phyloP scores from a whole-genome alignment of 352 stramenopile genomes.

The Saprolegnia parasitica region DNA sequence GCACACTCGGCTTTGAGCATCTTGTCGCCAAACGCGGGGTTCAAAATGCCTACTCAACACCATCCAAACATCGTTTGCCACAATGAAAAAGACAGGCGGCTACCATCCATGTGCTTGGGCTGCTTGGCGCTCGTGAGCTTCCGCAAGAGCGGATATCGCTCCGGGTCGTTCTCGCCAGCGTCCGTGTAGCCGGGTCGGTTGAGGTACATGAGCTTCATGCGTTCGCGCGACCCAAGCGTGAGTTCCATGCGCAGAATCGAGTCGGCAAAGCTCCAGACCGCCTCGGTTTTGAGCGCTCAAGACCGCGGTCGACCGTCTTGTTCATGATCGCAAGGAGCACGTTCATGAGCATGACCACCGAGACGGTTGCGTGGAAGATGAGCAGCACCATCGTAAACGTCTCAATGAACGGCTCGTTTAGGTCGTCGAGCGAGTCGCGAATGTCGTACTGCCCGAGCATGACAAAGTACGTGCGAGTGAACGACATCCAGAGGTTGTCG shows the following conservation, averaged over 20 bases:
- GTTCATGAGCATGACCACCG: conserved; percentile 18
- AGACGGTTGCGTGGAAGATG: conserved; percentile 18
- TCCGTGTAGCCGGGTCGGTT: conserved; percentile 10
- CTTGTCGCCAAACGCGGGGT: conserved; percentile 24
- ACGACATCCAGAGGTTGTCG: conserved; percentile 10
- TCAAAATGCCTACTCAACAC: conserved; percentile 14
- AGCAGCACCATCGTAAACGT: conserved; percentile 12
- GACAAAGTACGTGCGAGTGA: conserved; percentile 26
- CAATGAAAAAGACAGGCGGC: not conserved
- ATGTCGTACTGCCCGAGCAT: conserved; percentile 25
- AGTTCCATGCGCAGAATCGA: conserved; percentile 28
- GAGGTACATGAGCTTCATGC: conserved; percentile 9
- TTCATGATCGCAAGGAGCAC: conserved; percentile 28
- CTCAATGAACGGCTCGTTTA: not conserved
- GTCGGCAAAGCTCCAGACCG: conserved; percentile 22
- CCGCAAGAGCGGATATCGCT: not conserved
- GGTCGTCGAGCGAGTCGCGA: conserved; percentile 3
- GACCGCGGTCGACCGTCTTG: conserved; percentile 21
- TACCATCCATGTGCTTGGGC: conserved; percentile 1
- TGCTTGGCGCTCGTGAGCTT: conserved; percentile 18
- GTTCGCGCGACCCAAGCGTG: conserved; percentile 1
- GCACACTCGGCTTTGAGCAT: conserved; percentile 11
- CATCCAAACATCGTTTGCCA: not conserved
- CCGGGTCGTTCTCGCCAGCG: not conserved
- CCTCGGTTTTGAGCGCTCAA: conserved; percentile 23